Base-by-base conservation (phyloP, 371 early-diverging fungal species). In the Syncephalastrum contaminatum region DNA sequence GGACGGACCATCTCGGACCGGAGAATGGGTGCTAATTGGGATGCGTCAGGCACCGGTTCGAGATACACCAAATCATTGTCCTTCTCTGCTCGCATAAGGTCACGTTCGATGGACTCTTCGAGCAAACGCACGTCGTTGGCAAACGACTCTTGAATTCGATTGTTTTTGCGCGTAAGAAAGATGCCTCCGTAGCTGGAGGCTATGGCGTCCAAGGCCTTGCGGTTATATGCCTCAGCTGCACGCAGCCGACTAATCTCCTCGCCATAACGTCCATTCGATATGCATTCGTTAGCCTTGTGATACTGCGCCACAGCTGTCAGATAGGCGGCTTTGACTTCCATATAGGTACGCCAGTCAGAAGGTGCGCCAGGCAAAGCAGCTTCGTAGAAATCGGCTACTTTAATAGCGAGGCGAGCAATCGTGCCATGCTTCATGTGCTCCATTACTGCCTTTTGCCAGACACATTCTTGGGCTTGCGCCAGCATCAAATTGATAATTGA, bases 51-150 rank as follows among this genome's bases (percentile, higher is more conserved):
- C 4, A 96, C 84, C 0, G 83, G 62, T 45, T 94, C 88, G 66
- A 92, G 68, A 63, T 93, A 96, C 3, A 95, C 88, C 44, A 88
- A 67, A 65, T 94, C 92, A 58, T 96, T 96, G 62, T 96, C 96
- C 67, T 86, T 90, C 51, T 88, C 87, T 7, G 96, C 94, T 4
- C 88, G 70, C 1, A 69, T 62, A 4, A 92, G 62, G 52, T 88
- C 85, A 30, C 77, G 67, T 24, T 71, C 58, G 7, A 90, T 83
- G 0, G 75, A 66, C 27, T 72, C 78, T 25, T 81, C 67, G 4
- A 88, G 72, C 4, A 74, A 64, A 21, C 48, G 22, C 5, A 66
- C 58, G 22, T 63, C 58, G 19, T 62, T 53, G 16, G 53, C 19
- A 51, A 70, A 52, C 1, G 56, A n/a, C 42, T 40, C 50, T n/a